phyloP scores from a whole-genome alignment of 2,329 filamentous ascomycete genomes.

The Albophoma yamanashiensis region DNA sequence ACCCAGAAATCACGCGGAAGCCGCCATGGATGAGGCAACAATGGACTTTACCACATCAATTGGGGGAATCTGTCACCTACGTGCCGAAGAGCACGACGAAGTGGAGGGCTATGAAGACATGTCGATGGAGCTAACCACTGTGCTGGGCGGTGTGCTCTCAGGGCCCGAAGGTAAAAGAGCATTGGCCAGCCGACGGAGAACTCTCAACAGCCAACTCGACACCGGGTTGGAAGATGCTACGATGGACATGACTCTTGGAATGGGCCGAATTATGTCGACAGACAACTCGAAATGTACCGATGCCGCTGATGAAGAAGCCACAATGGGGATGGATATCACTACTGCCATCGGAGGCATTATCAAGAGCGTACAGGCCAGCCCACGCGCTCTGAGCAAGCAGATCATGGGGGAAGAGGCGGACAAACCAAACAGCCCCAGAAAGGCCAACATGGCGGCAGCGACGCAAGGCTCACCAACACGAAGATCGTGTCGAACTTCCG shows the following conservation, averaged over 20 bases:
- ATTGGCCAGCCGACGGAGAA: conserved; percentile 10
- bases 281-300: conserved; percentile 9
- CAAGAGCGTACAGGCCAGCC: conserved; percentile 17
- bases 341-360: conserved; percentile 53
- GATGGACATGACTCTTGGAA: conserved; percentile 46
- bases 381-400: conserved; percentile 34
- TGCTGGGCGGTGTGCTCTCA: conserved; percentile 44
- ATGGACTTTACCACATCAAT: conserved; percentile 82
- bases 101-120: conserved; percentile 52
- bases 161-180: conserved; percentile 15
- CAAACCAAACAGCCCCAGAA: conserved; percentile 31
- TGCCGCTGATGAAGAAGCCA: conserved; percentile 24
- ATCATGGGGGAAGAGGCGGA: conserved; percentile 49
- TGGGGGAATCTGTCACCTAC: conserved; percentile 50
- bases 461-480: conserved; percentile 10
- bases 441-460: conserved; percentile 20
- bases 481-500: conserved; percentile 7
- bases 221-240: conserved; percentile 19
- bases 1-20: conserved; percentile 17
- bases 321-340: conserved; percentile 59
- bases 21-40: conserved; percentile 29
- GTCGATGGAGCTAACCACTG: conserved; percentile 69
- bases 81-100: conserved; percentile 20
- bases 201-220: conserved; percentile 20
- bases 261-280: conserved; percentile 41